Evolutionary conservation across 108 stramenopile genomes (phyloP).

Genomic region (Fistulifera pelliculosa): DNA sequence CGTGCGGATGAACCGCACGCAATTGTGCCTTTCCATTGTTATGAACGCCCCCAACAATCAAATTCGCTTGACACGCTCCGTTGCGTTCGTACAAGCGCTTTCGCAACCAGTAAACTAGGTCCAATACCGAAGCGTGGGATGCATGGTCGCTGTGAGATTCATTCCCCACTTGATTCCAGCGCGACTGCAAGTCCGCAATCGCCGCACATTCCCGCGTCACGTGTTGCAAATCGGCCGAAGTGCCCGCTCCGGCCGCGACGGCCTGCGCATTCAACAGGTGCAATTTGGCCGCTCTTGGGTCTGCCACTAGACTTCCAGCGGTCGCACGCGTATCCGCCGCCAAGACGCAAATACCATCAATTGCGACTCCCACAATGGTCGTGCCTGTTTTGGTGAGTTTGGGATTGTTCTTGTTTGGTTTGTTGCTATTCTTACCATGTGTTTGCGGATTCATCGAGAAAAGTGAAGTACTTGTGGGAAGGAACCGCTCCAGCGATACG

Average conservation of each 20-base stretch:
- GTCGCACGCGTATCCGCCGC: constrained; percentile 81
- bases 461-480: too few species aligned
- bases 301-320: constrained; percentile 66
- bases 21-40: constrained; percentile 25
- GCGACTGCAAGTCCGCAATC: constrained; percentile 21
- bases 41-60: constrained; percentile 66
- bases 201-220: constrained; percentile 45
- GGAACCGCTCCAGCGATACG: too few species aligned
- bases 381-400: constrained; percentile 47
- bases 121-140: constrained; percentile 17
- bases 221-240: constrained; percentile 73
- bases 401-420: neutral
- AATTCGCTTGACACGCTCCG: constrained; percentile 62
- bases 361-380: constrained; percentile 47
- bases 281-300: constrained; percentile 60
- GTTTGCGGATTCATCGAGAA: too few species aligned
- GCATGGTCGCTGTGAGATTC: neutral
- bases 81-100: constrained; percentile 30
- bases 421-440: too few species aligned
- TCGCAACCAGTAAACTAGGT: constrained; percentile 39
- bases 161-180: constrained; percentile 15
- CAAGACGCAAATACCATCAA: constrained; percentile 28
- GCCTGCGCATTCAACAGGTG: constrained; percentile 32
- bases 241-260: constrained; percentile 68
- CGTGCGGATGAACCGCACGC: constrained; percentile 76